Base-by-base conservation (phyloP, 129 eudicot genomes). In the Escallonia rubra region DNA sequence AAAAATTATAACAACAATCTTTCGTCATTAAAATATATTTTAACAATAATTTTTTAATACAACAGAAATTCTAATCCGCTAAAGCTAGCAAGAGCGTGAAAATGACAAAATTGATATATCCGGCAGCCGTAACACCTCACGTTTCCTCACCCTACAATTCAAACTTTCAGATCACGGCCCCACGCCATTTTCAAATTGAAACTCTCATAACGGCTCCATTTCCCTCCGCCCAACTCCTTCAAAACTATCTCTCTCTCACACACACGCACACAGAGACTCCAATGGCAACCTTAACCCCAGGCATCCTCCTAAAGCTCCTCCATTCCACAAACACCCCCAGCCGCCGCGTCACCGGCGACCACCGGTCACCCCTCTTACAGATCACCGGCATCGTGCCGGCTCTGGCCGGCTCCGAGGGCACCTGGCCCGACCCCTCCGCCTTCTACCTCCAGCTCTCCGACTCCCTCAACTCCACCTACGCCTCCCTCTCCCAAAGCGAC, bases 211-310 rank as follows among this genome's bases (percentile, higher is more conserved):
- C 34, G 34, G 34, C 43, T 48, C 63, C 51, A 48, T 60, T 67
- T 55, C 34, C 9, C 70, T 13, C 55, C 61, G 57, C 71, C 41
- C 47, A 34, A 63, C n/a, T 15, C 46, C 61, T 55, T 4, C 54
- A 13, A 5, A 11, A 42, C 43, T 64, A 59, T 60, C 61, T 44
- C 71, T n/a, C 14, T 7, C 42, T 45, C 10, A n/a, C 34, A 11
- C 63, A 42, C 66, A 39, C 42, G 38, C 10, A n/a, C 34, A 11
- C 63, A 42, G 57, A 39, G 6, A 44, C 52, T 59, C 11, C 63
- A 89, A 93, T 93, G 99, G 99, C 99, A 59, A 70, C 90, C 12
- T 78, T 89, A 62, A 89, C 95, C 3, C 99, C 92, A 3, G 96
- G 99, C 45, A 84, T 87, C 69, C 90, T 93, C 43, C 76, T 93